phyloP scores from a whole-genome alignment of 2,329 filamentous ascomycete genomes.

The Chaetomium olivaceum region DNA sequence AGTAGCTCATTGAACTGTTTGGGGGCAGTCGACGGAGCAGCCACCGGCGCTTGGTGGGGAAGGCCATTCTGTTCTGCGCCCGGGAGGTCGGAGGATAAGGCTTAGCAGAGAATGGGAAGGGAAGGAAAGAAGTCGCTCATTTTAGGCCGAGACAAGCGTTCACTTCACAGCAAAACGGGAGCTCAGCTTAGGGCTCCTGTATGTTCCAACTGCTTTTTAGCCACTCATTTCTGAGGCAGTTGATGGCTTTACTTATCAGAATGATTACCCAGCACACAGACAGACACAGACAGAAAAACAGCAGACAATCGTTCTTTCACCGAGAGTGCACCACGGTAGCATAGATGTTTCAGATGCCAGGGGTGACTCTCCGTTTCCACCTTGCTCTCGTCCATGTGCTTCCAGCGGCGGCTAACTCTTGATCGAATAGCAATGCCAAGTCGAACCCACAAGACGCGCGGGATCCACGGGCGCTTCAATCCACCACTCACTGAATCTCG shows the following conservation, averaged over 20 bases:
- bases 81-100: background rate
- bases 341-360: background rate
- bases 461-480: constrained; percentile 1
- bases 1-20: constrained; percentile 15
- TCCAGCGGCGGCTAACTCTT: background rate
- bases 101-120: constrained; percentile 6
- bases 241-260: background rate
- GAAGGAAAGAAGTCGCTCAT: constrained; percentile 13
- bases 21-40: constrained; percentile 3
- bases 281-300: constrained; percentile 4
- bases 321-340: background rate
- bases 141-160: constrained; percentile 11
- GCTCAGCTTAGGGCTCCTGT: background rate
- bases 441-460: background rate
- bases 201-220: constrained; percentile 4
- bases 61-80: constrained; percentile 2
- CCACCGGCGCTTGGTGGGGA: background rate
- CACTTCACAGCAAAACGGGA: constrained; percentile 7
- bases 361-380: background rate
- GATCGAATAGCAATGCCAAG: background rate
- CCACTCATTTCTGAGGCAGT: constrained; percentile 22
- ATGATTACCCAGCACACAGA: constrained; percentile 2
- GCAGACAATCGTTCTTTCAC: constrained; percentile 7
- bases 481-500: background rate
- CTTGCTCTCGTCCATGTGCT: background rate